A percentile compares a stretch with the other conserved stretches of the same genome.
Evolutionary conservation across 2,329 filamentous ascomycete species (phyloP).

Genomic region (Penicillium sp.): DNA sequence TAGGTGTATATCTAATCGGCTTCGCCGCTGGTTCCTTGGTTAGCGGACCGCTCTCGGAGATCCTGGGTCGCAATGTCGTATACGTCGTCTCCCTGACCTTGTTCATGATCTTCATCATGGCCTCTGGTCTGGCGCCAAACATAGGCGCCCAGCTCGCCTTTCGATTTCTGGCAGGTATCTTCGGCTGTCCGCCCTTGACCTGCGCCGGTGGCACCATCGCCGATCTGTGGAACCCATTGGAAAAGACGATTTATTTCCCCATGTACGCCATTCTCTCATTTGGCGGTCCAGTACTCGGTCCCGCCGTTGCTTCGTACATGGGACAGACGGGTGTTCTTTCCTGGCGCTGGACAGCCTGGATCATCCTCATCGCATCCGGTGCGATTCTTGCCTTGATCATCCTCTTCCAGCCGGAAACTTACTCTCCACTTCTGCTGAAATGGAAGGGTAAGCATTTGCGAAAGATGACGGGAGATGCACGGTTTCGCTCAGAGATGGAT

Average conservation of each 20-base stretch:
- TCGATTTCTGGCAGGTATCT: slow-evolving; percentile 49
- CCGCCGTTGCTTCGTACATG: slow-evolving; percentile 22
- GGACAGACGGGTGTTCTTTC: slow-evolving; percentile 19
- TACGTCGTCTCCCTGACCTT: slow-evolving; percentile 47
- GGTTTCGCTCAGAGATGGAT: slow-evolving; percentile 48
- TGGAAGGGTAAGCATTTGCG: slow-evolving; percentile 45
- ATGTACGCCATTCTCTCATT: slow-evolving; percentile 49
- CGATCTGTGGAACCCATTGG: slow-evolving; percentile 48
- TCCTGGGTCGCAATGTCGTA: slow-evolving; percentile 47
- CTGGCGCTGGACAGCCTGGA: slow-evolving; percentile 46
- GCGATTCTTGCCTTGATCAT: slow-evolving; percentile 36
- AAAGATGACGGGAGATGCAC: slow-evolving; percentile 39
- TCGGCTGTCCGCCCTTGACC: slow-evolving; percentile 44
- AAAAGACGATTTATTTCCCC: slow-evolving; percentile 49
- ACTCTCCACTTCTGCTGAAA: slow-evolving; percentile 43
- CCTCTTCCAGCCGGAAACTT: slow-evolving; percentile 50
- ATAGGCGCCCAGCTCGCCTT: slow-evolving; percentile 49
- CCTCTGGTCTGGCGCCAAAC: slow-evolving; percentile 46
- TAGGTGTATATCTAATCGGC: slow-evolving; percentile 38
- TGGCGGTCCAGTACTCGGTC: slow-evolving; percentile 27
- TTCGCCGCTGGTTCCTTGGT: slow-evolving; percentile 49
- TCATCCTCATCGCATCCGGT: slow-evolving; percentile 38
- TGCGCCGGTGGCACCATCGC: slow-evolving; percentile 46
- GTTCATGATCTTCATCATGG: slow-evolving; percentile 51
- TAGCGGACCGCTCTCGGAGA: slow-evolving; percentile 49